Percentiles rank a stretch among this genome's conserved stretches.
These are phyloP conservation scores for Coniella vitis DNA, from an alignment of 2,329 filamentous ascomycete genomes.

Conservation along the genomic window DNA sequence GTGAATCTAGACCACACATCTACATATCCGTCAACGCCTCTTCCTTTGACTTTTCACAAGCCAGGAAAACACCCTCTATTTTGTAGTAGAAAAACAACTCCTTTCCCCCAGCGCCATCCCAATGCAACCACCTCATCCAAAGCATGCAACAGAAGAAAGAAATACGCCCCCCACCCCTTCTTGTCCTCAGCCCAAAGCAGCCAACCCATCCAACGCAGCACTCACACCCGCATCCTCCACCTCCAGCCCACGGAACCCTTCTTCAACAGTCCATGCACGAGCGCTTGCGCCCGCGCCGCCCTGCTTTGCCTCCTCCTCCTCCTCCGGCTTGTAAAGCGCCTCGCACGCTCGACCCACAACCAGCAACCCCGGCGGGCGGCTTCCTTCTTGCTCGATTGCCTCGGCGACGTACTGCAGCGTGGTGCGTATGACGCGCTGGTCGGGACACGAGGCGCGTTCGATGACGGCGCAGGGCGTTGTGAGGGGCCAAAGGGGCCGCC, in stretches of 20 bases:
- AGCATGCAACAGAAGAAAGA: background rate
- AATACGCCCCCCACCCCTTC: background rate
- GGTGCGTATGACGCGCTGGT: conserved; percentile 87
- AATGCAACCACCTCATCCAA: too few species aligned
- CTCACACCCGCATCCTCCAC: conserved; percentile 23
- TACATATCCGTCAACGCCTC: too few species aligned
- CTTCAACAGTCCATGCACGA: conserved; percentile 76
- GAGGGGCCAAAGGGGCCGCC: conserved; percentile 57
- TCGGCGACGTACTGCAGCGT: conserved; percentile 71
- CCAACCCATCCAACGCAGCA: background rate
- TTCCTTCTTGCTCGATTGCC: conserved; percentile 84
- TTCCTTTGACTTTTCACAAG: too few species aligned
- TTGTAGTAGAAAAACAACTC: background rate
- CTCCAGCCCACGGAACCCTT: conserved; percentile 74
- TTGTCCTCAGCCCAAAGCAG: background rate
- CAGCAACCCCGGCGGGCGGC: conserved; percentile 78
- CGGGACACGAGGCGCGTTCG: conserved; percentile 86
- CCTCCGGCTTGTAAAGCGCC: conserved; percentile 56
- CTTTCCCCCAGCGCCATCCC: background rate
- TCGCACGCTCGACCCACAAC: conserved; percentile 82
- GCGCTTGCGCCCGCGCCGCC: too few species aligned
- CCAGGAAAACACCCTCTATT: too few species aligned
- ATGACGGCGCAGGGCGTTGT: conserved; percentile 87
- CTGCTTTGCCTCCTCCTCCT: too few species aligned
- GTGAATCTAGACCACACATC: too few species aligned